Base-by-base conservation (phyloP, 2,329 filamentous ascomycete genomes). In the Xylariaceae sp. region DNA sequence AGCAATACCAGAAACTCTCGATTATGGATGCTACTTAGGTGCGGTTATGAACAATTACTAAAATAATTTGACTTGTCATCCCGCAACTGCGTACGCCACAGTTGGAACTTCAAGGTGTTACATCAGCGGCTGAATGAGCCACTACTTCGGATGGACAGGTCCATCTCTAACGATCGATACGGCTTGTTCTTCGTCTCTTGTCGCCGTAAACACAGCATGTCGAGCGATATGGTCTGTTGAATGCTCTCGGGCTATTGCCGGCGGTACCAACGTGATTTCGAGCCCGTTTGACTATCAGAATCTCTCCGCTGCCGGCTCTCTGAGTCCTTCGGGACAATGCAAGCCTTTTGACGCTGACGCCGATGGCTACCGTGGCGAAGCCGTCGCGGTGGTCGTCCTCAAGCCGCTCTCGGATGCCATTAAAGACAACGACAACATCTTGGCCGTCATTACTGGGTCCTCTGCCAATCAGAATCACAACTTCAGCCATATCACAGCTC, bases 351-450 rank as follows among this genome's bases (percentile, higher is more conserved):
- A 80, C 48, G 62, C 70, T 1, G 63, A 65, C 3, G 82, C 76
- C 1, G 76, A 82, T 57, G 84, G 83, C 0, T 86, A 85, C 61
- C 73, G 82, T 3, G 81, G 76, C 1, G 83, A 86, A 54, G 83
- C 78, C 0, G 69, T 75, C 2, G 78, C 67, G 0, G 65, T 74
- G 0, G 64, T 86, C 0, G 64, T 83, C 2, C 61, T 86, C 0
- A 86, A 85, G 68, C 73, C 65, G 4, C 67, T 84, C 0, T 69
- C 73, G 1, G 69, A 75, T 36, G 83, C 83, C 0, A 29, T 84
- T 0, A 63, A 65, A 4, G 81, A 82, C 29, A 75, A 76, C 0
- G 78, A 86, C 61, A 69, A 70, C 0, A 71, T 81, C 16, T 62
- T 75, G 1, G 78, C 73, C 6, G 68, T 77, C 3, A 76, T 82